Conservation (phyloP, 2,329 filamentous ascomycete genomes). For the Pseudogymnoascus sp. region DNA sequence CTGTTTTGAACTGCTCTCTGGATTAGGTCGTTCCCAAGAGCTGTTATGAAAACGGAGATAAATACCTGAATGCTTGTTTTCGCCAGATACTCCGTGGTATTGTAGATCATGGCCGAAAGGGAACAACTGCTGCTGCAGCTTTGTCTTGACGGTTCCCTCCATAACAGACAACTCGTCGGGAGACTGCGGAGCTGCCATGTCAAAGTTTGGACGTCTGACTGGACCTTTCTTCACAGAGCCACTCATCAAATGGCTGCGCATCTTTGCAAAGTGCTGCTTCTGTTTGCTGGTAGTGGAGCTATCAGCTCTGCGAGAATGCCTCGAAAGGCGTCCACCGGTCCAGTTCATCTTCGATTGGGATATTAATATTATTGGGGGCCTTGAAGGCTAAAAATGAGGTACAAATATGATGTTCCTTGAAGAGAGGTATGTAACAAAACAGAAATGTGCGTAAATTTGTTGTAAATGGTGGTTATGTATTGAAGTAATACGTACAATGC, state of each 20-base stretch:
- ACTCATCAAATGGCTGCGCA: constrained; percentile 29
- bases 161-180: background rate
- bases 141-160: background rate
- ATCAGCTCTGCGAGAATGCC: constrained; percentile 32
- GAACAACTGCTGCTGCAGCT: background rate
- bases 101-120: background rate
- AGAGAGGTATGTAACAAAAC: background rate
- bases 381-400: background rate
- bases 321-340: constrained; percentile 40
- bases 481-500: background rate
- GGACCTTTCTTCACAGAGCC: constrained; percentile 28
- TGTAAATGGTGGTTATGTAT: background rate
- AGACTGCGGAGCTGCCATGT: constrained; percentile 3
- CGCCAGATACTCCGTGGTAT: background rate
- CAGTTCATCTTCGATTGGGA: constrained; percentile 37
- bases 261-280: constrained; percentile 40
- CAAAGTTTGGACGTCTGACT: constrained; percentile 19
- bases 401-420: background rate
- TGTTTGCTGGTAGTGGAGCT: constrained; percentile 34
- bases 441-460: background rate
- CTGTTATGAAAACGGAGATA: background rate
- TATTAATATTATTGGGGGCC: background rate
- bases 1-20: background rate
- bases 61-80: background rate
- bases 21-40: background rate